Evolutionary conservation across 306 rosid genomes (phyloP).

Genomic region (Acacia melanoxylon): DNA sequence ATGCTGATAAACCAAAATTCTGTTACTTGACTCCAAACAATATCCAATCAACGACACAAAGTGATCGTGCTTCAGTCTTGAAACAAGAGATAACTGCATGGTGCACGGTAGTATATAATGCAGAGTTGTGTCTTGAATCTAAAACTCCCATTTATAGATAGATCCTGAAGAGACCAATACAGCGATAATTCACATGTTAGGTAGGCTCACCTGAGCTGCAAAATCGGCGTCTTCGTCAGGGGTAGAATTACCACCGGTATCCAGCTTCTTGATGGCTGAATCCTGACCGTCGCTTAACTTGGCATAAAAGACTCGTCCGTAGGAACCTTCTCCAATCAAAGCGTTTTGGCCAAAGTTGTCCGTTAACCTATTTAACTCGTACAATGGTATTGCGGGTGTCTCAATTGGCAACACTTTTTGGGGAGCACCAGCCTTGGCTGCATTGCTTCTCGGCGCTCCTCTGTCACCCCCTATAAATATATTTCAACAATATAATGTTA

Average conservation of each 20-base stretch:
- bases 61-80: constrained; percentile 80
- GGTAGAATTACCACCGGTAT: constrained; percentile 51
- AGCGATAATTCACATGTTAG: background rate
- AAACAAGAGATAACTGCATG: constrained; percentile 79
- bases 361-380: constrained; percentile 76
- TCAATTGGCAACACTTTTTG: constrained; percentile 75
- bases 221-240: constrained; percentile 81
- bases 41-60: constrained; percentile 92
- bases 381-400: constrained; percentile 64
- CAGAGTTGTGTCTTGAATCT: background rate
- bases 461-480: constrained; percentile 57
- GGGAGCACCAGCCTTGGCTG: constrained; percentile 63
- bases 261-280: constrained; percentile 91
- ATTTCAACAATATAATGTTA: background rate
- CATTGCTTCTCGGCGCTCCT: constrained; percentile 80
- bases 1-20: constrained; percentile 77
- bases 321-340: constrained; percentile 96
- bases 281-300: constrained; percentile 58
- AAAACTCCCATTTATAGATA: background rate
- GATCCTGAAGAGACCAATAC: background rate
- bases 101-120: constrained; percentile 25
- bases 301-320: constrained; percentile 81
- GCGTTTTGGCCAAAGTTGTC: constrained; percentile 73
- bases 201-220: constrained; percentile 55
- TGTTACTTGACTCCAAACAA: constrained; percentile 76